Evolutionary conservation across 2,329 filamentous ascomycete species (phyloP), one percentile per base, ranked within the genome.

Genomic region (Thermoascus crustaceus): DNA sequence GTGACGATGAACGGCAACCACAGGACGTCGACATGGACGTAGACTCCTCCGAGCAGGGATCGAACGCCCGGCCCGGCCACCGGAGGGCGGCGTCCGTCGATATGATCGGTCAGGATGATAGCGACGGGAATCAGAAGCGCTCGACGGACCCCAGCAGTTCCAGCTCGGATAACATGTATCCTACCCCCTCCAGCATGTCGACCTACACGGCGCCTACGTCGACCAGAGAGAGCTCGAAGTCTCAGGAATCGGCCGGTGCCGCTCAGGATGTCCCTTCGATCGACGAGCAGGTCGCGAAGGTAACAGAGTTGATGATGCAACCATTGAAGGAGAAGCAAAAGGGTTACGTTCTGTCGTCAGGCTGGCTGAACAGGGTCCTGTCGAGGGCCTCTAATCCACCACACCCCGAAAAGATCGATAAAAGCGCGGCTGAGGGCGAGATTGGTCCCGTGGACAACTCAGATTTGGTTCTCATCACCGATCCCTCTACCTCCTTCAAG

Each of bases 391-490:
- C 73, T 6, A 73, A 76, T n/a, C 59, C 68, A 10, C 71, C 74
- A 38, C 62, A 71, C 34, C 70, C 68, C 13, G 68, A 72, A 42
- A 71, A 75, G 34, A 66, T 63, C 24, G 66, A 72, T 41, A 82
- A 83, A 43, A 64, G 70, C n/a, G 72, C 73, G 7, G 55, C 69
- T 7, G 72, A 80, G 39, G 76, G 74, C 5, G 72, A 76, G 4
- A 73, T 91, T 37, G 87, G 87, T 1, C 83, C 85, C 0, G 75
- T 96, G 20, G 86, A 95, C 66, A 95, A 95, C 54, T 78, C 82
- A 0, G 82, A 88, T 53, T 79, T 95, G 41, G 77, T 88, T 34
- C 67, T 79, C 40, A 72, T 79, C 43, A 68, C 57, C 18, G 66
- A 69, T 39, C 63, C 61, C 3, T 53, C 55, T 8, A 54, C 48